These are phyloP conservation scores for Pezizomycotina sp. DNA, from an alignment of 2,329 filamentous ascomycete species.

Conservation along the genomic window DNA sequence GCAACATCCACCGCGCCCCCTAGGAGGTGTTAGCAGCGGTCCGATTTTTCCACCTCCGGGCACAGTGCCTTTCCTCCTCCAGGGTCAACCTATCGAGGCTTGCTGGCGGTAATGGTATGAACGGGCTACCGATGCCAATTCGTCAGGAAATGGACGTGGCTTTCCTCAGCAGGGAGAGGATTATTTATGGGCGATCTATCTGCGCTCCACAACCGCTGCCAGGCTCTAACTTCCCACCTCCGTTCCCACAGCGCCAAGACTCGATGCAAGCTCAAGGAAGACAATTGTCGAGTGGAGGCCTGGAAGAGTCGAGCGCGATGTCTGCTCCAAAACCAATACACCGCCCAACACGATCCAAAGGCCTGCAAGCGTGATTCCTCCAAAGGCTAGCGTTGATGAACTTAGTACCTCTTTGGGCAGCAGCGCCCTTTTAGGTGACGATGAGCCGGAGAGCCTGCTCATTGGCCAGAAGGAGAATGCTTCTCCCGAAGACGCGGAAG, in stretches of 20 bases:
- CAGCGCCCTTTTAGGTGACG: conserved; percentile 64
- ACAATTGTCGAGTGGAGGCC: conserved; percentile 16
- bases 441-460: conserved; percentile 48
- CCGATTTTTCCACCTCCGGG: too few relatives aligned
- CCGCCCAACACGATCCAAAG: conserved; percentile 57
- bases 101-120: too few relatives aligned
- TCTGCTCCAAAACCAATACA: conserved; percentile 50
- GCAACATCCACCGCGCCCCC: too few relatives aligned
- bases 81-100: too few relatives aligned
- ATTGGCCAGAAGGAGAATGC: conserved; percentile 26
- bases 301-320: conserved; percentile 6
- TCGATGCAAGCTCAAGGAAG: conserved; percentile 15
- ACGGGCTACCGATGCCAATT: too few relatives aligned
- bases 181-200: conserved; percentile 20
- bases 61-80: too few relatives aligned
- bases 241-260: conserved; percentile 18
- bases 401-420: conserved; percentile 71
- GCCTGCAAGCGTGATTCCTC: conserved; percentile 29
- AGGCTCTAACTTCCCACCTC: conserved; percentile 15
- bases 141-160: too few relatives aligned
- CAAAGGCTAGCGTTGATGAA: conserved; percentile 42
- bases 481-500: conserved; percentile 34
- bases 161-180: conserved; percentile 22
- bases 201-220: conserved; percentile 17
- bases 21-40: too few relatives aligned